A percentile compares a stretch with the other conserved stretches of the same genome.
These are phyloP conservation scores for Ramularia endophylla DNA, from an alignment of 2,329 filamentous ascomycete species.

Conservation along the genomic window DNA sequence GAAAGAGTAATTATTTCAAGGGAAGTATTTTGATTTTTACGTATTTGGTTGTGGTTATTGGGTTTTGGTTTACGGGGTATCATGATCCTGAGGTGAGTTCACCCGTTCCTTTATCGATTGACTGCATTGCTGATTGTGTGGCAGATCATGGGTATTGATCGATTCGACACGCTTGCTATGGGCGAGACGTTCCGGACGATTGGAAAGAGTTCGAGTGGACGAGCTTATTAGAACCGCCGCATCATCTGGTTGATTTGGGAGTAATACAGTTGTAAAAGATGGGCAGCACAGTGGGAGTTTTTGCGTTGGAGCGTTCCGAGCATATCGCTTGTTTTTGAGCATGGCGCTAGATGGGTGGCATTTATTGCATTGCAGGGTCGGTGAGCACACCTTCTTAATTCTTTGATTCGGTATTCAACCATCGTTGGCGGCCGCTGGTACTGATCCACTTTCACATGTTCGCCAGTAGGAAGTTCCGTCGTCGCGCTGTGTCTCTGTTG, in stretches of 20 bases:
- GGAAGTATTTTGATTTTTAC: conserved; percentile 89
- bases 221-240: conserved; percentile 9
- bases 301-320: conserved; percentile 1
- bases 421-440: neutral
- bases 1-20: conserved; percentile 99
- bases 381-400: no score
- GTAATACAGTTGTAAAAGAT: conserved; percentile 1
- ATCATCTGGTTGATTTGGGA: conserved; percentile 1
- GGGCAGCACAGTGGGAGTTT: neutral
- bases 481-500: no score
- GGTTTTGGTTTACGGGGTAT: conserved; percentile 79
- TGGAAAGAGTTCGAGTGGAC: conserved; percentile 15
- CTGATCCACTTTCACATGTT: no score
- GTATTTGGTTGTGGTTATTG: conserved; percentile 85
- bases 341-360: neutral
- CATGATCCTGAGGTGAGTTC: conserved; percentile 44
- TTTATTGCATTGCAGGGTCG: no score
- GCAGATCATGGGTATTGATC: conserved; percentile 21
- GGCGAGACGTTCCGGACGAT: conserved; percentile 17
- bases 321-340: neutral
- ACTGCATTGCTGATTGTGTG: conserved; percentile 5
- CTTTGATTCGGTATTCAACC: neutral
- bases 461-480: no score
- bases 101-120: neutral
- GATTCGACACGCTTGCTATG: conserved; percentile 21